Evolutionary conservation across 768 basidiomycete genomes (phyloP).

Genomic region (Agaricus subrufescens): DNA sequence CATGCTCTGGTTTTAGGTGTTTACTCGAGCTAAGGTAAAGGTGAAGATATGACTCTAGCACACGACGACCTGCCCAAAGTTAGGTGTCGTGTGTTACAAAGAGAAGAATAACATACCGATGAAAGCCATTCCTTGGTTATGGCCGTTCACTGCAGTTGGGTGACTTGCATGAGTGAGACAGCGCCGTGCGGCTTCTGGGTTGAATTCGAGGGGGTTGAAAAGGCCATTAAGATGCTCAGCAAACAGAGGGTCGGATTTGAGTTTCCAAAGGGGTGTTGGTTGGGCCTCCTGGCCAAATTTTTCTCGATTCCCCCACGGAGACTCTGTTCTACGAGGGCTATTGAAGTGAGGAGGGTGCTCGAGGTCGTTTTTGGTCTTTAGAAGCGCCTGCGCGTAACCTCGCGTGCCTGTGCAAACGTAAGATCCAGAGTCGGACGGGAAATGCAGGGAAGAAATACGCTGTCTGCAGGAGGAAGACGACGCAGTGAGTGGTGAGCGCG

Average conservation of each 20-base stretch:
- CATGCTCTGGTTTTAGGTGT: constrained; percentile 40
- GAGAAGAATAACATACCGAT: constrained; percentile 46
- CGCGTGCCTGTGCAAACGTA: background rate
- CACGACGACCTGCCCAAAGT: constrained; percentile 57
- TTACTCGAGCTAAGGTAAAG: constrained; percentile 62
- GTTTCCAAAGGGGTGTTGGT: constrained; percentile 4
- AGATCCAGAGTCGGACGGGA: background rate
- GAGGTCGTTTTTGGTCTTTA: background rate
- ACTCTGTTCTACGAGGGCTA: background rate
- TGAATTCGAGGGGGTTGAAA: constrained; percentile 66
- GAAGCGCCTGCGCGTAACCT: constrained; percentile 2
- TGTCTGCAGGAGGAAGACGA: background rate
- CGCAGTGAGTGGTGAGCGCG: background rate
- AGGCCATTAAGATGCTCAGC: constrained; percentile 56
- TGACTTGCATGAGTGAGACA: constrained; percentile 79
- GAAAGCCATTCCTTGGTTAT: constrained; percentile 70
- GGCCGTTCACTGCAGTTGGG: constrained; percentile 57
- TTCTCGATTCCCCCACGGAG: constrained; percentile 4
- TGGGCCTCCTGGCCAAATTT: constrained; percentile 7
- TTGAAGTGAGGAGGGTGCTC: background rate
- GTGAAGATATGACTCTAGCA: constrained; percentile 69
- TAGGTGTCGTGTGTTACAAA: background rate
- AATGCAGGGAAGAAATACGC: background rate
- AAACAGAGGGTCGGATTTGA: constrained; percentile 16
- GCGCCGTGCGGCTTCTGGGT: constrained; percentile 63